Conservation (phyloP, 257 asterid genomes). For the Solanum raphanifolium region DNA sequence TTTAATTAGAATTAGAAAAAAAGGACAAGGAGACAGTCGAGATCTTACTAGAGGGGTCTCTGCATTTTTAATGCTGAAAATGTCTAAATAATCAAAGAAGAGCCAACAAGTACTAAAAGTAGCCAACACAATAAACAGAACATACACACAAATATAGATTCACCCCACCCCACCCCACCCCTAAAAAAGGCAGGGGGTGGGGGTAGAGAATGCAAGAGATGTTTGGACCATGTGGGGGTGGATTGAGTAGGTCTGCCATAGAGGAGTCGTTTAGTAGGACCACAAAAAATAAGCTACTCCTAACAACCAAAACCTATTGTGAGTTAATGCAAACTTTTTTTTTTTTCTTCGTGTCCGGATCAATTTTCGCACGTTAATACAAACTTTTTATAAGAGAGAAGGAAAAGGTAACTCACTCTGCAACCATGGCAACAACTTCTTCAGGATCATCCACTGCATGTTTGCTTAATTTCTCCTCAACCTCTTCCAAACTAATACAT, state of each 20-base stretch:
- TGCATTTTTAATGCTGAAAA: neutral
- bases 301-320: slow-evolving; percentile 19
- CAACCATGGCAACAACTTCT: slow-evolving; percentile 78
- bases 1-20: neutral
- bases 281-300: slow-evolving; percentile 20
- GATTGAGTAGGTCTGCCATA: slow-evolving; percentile 36
- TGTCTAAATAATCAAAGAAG: neutral
- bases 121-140: neutral
- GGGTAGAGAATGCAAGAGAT: neutral
- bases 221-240: neutral
- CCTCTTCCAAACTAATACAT: slow-evolving; percentile 47
- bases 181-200: neutral
- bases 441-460: slow-evolving; percentile 88
- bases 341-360: accelerated
- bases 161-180: too few species aligned
- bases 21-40: neutral
- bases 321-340: slow-evolving; percentile 18
- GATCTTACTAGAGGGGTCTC: neutral
- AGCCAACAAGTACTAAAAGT: neutral
- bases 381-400: neutral
- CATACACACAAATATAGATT: neutral
- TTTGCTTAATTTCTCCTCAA: slow-evolving; percentile 44
- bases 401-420: slow-evolving; percentile 43
- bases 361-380: neutral
- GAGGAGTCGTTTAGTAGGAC: slow-evolving; percentile 27